These are phyloP conservation scores for Sclerotinia minor DNA, from an alignment of 2,329 filamentous ascomycete genomes.

Conservation along the genomic window DNA sequence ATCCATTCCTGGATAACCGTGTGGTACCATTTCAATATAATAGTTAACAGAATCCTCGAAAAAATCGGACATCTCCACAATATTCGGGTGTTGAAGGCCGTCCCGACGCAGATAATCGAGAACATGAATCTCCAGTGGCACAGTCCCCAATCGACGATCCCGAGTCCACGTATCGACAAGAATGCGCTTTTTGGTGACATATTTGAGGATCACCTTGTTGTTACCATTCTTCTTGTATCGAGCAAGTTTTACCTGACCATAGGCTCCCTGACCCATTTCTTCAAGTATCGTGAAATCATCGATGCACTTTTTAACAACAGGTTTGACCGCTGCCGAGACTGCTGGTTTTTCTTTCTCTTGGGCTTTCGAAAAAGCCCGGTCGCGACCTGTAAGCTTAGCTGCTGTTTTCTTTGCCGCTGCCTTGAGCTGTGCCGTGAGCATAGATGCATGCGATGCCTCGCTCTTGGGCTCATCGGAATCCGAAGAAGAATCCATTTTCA, in stretches of 20 bases:
- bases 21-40: slow-evolving; percentile 97
- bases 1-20: slow-evolving; percentile 95
- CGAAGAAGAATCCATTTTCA: slow-evolving; percentile 51
- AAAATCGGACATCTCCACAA: slow-evolving; percentile 72
- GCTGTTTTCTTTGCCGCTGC: slow-evolving; percentile 57
- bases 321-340: slow-evolving; percentile 42
- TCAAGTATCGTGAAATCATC: slow-evolving; percentile 89
- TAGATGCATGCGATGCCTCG: slow-evolving; percentile 47
- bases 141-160: slow-evolving; percentile 87
- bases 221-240: slow-evolving; percentile 74
- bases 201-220: slow-evolving; percentile 92
- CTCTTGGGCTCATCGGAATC: slow-evolving; percentile 52
- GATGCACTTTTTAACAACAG: slow-evolving; percentile 75
- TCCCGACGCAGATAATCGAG: slow-evolving; percentile 85
- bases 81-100: slow-evolving; percentile 65
- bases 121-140: slow-evolving; percentile 95
- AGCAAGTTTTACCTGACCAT: slow-evolving; percentile 94
- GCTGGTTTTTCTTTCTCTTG: slow-evolving; percentile 42
- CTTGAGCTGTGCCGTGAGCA: slow-evolving; percentile 57
- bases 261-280: slow-evolving; percentile 97
- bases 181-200: slow-evolving; percentile 94
- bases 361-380: slow-evolving; percentile 38
- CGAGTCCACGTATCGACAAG: slow-evolving; percentile 98
- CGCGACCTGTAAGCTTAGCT: slow-evolving; percentile 51
- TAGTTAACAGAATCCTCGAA: slow-evolving; percentile 87